Conservation (phyloP, 2,329 filamentous ascomycete species). For the Emericellopsis atlantica region DNA sequence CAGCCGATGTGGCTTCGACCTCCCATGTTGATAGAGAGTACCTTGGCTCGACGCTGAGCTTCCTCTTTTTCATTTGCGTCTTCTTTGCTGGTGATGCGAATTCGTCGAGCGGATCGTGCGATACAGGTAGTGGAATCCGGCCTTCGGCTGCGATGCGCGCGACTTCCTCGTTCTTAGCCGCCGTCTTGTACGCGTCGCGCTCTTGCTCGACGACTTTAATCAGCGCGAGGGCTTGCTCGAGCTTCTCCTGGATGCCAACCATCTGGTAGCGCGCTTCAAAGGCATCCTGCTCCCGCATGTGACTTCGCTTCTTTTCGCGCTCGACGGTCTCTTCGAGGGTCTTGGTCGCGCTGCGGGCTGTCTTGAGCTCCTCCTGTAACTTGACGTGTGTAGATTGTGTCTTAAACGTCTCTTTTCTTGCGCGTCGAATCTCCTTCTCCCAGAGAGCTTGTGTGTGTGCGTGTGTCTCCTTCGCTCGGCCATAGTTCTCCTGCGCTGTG, state of each 20-base stretch:
- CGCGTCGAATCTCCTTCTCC: constrained; percentile 61
- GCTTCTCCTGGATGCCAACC: constrained; percentile 52
- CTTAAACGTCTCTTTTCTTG: constrained; percentile 63
- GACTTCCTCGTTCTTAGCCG: constrained; percentile 61
- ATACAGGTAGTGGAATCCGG: constrained; percentile 48
- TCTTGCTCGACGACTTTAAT: constrained; percentile 59
- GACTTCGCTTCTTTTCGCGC: constrained; percentile 48
- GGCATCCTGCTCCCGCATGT: constrained; percentile 54
- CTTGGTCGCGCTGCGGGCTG: constrained; percentile 39
- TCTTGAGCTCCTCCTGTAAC: constrained; percentile 61
- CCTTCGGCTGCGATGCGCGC: constrained; percentile 62
- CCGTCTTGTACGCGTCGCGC: constrained; percentile 60
- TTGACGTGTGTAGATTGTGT: constrained; percentile 58
- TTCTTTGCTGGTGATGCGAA: constrained; percentile 47
- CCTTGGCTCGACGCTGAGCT: constrained; percentile 19
- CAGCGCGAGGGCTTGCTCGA: constrained; percentile 49
- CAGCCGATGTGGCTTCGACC: constrained; percentile 40
- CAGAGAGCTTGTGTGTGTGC: constrained; percentile 54
- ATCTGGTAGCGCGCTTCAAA: constrained; percentile 56
- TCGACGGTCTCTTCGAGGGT: constrained; percentile 46
- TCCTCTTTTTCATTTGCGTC: constrained; percentile 6
- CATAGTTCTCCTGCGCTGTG: constrained; percentile 49
- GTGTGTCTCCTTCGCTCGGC: constrained; percentile 57
- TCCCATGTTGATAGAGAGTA: constrained; percentile 34
- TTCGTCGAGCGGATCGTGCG: constrained; percentile 42